Conservation (phyloP, 1,284 basidiomycete genomes). For the Moesziomyces sp. region DNA sequence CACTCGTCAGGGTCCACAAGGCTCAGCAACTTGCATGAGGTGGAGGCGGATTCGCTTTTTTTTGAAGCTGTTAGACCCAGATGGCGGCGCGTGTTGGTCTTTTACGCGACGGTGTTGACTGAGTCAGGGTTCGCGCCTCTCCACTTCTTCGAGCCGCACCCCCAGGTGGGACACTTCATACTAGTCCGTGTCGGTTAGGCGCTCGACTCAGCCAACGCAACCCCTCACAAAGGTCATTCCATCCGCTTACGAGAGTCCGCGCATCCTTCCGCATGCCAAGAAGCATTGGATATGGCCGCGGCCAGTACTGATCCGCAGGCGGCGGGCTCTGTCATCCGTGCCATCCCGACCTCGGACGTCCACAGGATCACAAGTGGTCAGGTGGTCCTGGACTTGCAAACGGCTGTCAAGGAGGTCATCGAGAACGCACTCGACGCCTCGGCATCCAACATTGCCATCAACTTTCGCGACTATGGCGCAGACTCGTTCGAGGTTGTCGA, state of each 20-base stretch:
- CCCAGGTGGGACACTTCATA: too few relatives aligned
- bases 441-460: slow-evolving; percentile 85
- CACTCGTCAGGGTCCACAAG: slow-evolving; percentile 7
- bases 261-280: too few relatives aligned
- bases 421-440: slow-evolving; percentile 96
- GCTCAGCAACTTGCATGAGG: background rate
- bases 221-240: too few relatives aligned
- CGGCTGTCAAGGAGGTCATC: slow-evolving; percentile 91
- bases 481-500: slow-evolving; percentile 90
- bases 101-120: slow-evolving; percentile 24
- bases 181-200: too few relatives aligned
- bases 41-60: background rate
- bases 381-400: slow-evolving; percentile 92
- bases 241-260: too few relatives aligned
- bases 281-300: background rate
- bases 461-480: slow-evolving; percentile 88
- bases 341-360: slow-evolving; percentile 54
- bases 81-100: slow-evolving; percentile 23
- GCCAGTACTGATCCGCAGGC: background rate
- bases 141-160: too few relatives aligned
- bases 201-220: too few relatives aligned
- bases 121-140: too few relatives aligned
- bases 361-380: slow-evolving; percentile 83
- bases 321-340: slow-evolving; percentile 30
- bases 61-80: slow-evolving; percentile 2